Conservation (phyloP, 495 filamentous ascomycete genomes). For the Aspergillus sclerotiicarbonarius region DNA sequence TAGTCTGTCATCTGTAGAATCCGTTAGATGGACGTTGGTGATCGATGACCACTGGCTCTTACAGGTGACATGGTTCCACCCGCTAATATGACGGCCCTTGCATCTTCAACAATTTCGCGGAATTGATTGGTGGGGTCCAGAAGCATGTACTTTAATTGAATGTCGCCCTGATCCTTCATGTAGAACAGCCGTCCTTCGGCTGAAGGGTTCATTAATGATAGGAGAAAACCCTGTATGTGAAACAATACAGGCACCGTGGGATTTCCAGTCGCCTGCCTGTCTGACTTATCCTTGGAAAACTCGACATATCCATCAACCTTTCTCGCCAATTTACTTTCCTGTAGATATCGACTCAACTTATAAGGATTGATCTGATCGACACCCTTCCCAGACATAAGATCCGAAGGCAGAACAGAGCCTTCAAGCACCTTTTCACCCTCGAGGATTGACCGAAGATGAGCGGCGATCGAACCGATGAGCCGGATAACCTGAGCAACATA, state of each 20-base stretch:
- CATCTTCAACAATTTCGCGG: slow-evolving; percentile 79
- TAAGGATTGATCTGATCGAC: slow-evolving; percentile 95
- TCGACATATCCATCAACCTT: slow-evolving; percentile 88
- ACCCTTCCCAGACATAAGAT: slow-evolving; percentile 77
- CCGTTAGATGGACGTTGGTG: slow-evolving; percentile 6
- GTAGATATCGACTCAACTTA: slow-evolving; percentile 80
- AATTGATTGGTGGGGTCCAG: slow-evolving; percentile 95
- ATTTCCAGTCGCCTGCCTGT: slow-evolving; percentile 23
- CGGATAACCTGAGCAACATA: slow-evolving; percentile 86
- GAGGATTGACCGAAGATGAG: slow-evolving; percentile 51
- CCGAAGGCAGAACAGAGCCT: slow-evolving; percentile 63
- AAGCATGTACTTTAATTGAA: slow-evolving; percentile 79
- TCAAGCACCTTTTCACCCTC: slow-evolving; percentile 52
- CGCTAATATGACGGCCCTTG: slow-evolving; percentile 84
- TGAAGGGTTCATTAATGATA: slow-evolving; percentile 82
- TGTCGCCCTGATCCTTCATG: slow-evolving; percentile 53
- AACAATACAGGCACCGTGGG: slow-evolving; percentile 72
- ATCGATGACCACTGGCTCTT: slow-evolving; percentile 10
- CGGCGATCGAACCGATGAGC: slow-evolving; percentile 71
- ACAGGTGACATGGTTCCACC: slow-evolving; percentile 97
- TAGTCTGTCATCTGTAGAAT: slow-evolving; percentile 74
- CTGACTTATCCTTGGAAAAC: slow-evolving; percentile 50
- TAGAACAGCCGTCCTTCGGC: slow-evolving; percentile 86
- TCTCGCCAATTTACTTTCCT: slow-evolving; percentile 88
- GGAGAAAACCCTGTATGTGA: slow-evolving; percentile 77